Evolutionary conservation across 352 stramenopile genomes (phyloP).

Genomic region (Globisporangium echinulatum): DNA sequence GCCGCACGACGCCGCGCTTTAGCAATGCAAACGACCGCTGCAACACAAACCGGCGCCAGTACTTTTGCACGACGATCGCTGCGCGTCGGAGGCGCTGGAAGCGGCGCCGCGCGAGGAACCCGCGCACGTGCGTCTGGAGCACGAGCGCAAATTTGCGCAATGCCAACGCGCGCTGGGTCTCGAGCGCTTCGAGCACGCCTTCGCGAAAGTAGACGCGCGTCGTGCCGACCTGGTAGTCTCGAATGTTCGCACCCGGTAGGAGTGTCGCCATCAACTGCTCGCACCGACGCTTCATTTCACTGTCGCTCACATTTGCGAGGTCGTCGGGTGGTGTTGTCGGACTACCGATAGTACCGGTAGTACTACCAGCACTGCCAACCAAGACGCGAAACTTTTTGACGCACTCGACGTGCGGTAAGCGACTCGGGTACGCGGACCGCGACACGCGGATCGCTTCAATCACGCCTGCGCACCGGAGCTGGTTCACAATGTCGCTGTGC

Average conservation of each 20-base stretch:
- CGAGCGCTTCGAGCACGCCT: slow-evolving; percentile 70
- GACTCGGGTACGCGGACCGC: slow-evolving; percentile 79
- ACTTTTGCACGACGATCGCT: slow-evolving; percentile 60
- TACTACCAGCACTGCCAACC: slow-evolving; percentile 15
- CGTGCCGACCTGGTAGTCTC: slow-evolving; percentile 83
- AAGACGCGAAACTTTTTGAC: slow-evolving; percentile 78
- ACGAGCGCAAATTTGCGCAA: slow-evolving; percentile 72
- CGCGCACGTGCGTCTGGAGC: slow-evolving; percentile 66
- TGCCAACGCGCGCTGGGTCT: slow-evolving; percentile 64
- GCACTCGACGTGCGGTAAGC: slow-evolving; percentile 70
- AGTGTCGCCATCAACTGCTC: slow-evolving; percentile 66
- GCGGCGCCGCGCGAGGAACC: slow-evolving; percentile 48
- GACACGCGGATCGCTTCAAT: slow-evolving; percentile 86
- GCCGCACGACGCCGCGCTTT: slow-evolving; percentile 35
- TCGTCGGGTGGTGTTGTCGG: slow-evolving; percentile 1
- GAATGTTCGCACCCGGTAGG: slow-evolving; percentile 60
- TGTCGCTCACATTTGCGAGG: slow-evolving; percentile 28
- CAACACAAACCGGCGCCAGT: slow-evolving; percentile 64
- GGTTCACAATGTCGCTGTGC: slow-evolving; percentile 71
- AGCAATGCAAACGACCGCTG: slow-evolving; percentile 49
- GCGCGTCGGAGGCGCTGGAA: slow-evolving; percentile 42
- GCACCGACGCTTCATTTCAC: slow-evolving; percentile 51
- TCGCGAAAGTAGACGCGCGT: slow-evolving; percentile 85
- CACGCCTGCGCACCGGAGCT: slow-evolving; percentile 78
- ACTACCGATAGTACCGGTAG: slow-evolving; percentile 9